Evolutionary conservation across 495 filamentous ascomycete species (phyloP).

Genomic region (Daldinia loculata): DNA sequence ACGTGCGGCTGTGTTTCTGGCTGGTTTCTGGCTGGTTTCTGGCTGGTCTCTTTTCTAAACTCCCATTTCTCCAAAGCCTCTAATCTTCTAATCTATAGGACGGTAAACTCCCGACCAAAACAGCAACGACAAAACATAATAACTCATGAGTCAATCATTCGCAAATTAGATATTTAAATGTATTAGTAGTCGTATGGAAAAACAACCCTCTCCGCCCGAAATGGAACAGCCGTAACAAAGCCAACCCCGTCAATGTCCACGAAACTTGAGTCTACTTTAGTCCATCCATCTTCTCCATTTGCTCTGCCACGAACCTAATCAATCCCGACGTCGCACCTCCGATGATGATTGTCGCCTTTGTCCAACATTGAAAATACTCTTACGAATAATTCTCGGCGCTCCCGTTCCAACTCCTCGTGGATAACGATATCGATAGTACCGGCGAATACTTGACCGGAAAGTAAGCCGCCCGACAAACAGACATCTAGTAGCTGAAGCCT

Average conservation of each 20-base stretch:
- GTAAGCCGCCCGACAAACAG: slow-evolving; percentile 3
- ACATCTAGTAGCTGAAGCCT: slow-evolving; percentile 19
- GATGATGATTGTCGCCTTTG: slow-evolving; percentile 43
- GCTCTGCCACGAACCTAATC: slow-evolving; percentile 25
- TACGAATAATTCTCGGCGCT: neutral
- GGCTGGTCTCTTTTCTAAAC: slow-evolving; percentile 4
- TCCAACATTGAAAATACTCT: slow-evolving; percentile 33
- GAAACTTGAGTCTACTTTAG: slow-evolving; percentile 13
- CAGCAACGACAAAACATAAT: slow-evolving; percentile 7
- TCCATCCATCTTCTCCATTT: slow-evolving; percentile 26
- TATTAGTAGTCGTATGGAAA: slow-evolving; percentile 30
- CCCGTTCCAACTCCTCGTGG: slow-evolving; percentile 4
- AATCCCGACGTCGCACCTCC: slow-evolving; percentile 37
- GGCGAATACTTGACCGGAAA: slow-evolving; percentile 17
- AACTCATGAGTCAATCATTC: slow-evolving; percentile 15
- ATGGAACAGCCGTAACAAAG: slow-evolving; percentile 37
- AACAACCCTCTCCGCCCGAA: slow-evolving; percentile 17
- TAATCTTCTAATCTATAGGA: slow-evolving; percentile 2
- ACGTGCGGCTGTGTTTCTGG: slow-evolving; percentile 10
- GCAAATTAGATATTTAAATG: slow-evolving; percentile 21
- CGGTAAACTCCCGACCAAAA: slow-evolving; percentile 2
- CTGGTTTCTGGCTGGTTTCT: slow-evolving; percentile 5
- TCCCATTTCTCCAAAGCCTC: slow-evolving; percentile 17
- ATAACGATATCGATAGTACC: slow-evolving; percentile 19
- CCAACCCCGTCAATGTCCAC: slow-evolving; percentile 4